Base-by-base conservation (phyloP, 2,329 filamentous ascomycete species). In the Polytolypa hystricis region DNA sequence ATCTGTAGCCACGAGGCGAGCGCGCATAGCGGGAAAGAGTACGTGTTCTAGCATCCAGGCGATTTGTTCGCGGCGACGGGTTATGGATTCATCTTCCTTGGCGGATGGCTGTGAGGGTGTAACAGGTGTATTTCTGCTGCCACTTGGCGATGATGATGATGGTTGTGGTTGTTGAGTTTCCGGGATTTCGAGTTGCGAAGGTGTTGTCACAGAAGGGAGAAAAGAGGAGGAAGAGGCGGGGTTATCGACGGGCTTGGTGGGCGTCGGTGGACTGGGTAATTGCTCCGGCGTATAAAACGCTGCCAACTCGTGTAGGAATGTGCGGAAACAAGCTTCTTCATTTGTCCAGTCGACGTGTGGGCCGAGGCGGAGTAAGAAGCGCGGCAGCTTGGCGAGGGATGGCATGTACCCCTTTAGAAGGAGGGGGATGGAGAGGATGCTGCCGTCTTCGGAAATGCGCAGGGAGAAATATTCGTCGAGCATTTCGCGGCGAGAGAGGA, bases 381-480 rank as follows among this genome's bases (percentile, higher is more conserved):
- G 76, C 0, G 91, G 89, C 2, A 98, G 69, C 58, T 96, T 98
- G 11, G 79, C 80, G 40, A 96, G 64, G 4, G 79, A 77, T 0
- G 91, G 93, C 5, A 76, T 81, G 55, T 98, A 98, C 1, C 85
- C 86, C 59, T 87, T 94, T 30, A 93, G 60, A 23, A 98, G 67
- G 6, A 98, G 67, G 0, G 91, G 93, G 11, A 98, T 79, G 19
- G 77, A 77, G 31, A 80, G 60, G 2, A 98, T 66, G 36, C 89
- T 74, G 9, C 87, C 89, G 0, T 81, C 69, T 1, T 79, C 74
- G 0, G 82, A 82, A 23, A 98, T 77, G 37, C 89, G 79, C 30
- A 98, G 64, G 1, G 80, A 81, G 58, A 98, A 96, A 60, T 98
- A 98, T 58, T 98, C 91, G 2, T 73, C 67, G 1, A 98, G 71